phyloP scores from a whole-genome alignment of 495 filamentous ascomycete genomes.

The Podospora conica region DNA sequence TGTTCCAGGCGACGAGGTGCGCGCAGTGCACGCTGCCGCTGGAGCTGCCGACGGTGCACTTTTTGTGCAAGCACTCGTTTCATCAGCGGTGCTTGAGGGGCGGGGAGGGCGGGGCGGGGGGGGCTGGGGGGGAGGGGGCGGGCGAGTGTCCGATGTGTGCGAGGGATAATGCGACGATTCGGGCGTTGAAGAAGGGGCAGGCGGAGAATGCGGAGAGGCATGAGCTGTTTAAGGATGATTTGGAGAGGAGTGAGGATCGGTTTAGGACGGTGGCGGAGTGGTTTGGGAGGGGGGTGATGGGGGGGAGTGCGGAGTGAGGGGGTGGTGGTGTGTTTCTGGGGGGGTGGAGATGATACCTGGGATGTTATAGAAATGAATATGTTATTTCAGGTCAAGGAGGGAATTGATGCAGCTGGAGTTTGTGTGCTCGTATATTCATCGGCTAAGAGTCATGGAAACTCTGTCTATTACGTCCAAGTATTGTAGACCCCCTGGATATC shows the following conservation, averaged over 20 bases:
- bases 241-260: conserved; percentile 72
- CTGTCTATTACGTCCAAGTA: background rate
- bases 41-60: conserved; percentile 87
- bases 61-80: conserved; percentile 93
- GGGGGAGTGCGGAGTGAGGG: conserved; percentile 31
- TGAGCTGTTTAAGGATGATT: conserved; percentile 77
- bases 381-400: background rate
- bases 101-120: conserved; percentile 28
- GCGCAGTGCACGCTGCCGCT: conserved; percentile 66
- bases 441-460: background rate
- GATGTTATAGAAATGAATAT: background rate
- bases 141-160: conserved; percentile 83
- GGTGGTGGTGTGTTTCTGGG: background rate
- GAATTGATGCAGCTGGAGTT: no score
- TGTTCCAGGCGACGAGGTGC: conserved; percentile 88
- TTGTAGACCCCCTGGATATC: background rate
- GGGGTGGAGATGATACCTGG: background rate
- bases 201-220: conserved; percentile 83
- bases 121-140: conserved; percentile 55
- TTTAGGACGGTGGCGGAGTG: conserved; percentile 89
- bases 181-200: conserved; percentile 78
- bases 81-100: conserved; percentile 74
- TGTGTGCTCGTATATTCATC: background rate
- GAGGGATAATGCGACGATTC: conserved; percentile 74
- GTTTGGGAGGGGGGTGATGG: conserved; percentile 91